Evolutionary conservation across 176 grass and related monocot species (phyloP), one percentile per base, ranked within the genome.

Genomic region (Musa schizocarpa): DNA sequence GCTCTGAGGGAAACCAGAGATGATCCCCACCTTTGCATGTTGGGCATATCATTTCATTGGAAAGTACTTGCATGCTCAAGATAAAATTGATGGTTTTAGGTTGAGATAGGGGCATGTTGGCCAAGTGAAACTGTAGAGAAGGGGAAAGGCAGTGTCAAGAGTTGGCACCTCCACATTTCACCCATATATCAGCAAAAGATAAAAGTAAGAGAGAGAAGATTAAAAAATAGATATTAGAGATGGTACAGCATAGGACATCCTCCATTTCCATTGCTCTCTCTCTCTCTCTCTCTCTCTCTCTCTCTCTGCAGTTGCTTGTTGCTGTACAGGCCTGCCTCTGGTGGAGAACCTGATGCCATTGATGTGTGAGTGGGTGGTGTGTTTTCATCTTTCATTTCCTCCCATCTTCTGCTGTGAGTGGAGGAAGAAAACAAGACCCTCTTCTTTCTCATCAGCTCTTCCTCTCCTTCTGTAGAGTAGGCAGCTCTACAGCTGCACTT

Each of bases 281-380:
- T 24, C 21, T 16, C 16, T 65, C 21, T 24, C 21, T 16, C 16
- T 61, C 57, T 20, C 3, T 26, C 63, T 65, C 29, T 34, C 29
- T 34, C 29, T 34, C 29, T 34, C 3, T 43, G 19, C 22, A 65
- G 51, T 54, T 54, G 20, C 50, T 43, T 72, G 70, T 53, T 52
- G 13, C 12, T 72, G 51, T 12, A 17, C 67, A 69, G 12, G 6
- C 13, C 34, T 11, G 13, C 12, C 49, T 20, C 49, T 43, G 67
- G 67, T 69, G 67, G 67, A 69, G 67, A 69, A 69, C 67, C 67
- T 50, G 67, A 69, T 69, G 51, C 70, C 19, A 53, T 53, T 54
- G 70, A 72, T 72, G 50, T 53, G 70, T 54, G 51, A 54, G 70
- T 72, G 70, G 70, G n/a, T 72, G 70, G 9, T 72, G 49, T 23